Base-by-base conservation (phyloP, 495 filamentous ascomycete genomes). In the Penicillium ucsense region DNA sequence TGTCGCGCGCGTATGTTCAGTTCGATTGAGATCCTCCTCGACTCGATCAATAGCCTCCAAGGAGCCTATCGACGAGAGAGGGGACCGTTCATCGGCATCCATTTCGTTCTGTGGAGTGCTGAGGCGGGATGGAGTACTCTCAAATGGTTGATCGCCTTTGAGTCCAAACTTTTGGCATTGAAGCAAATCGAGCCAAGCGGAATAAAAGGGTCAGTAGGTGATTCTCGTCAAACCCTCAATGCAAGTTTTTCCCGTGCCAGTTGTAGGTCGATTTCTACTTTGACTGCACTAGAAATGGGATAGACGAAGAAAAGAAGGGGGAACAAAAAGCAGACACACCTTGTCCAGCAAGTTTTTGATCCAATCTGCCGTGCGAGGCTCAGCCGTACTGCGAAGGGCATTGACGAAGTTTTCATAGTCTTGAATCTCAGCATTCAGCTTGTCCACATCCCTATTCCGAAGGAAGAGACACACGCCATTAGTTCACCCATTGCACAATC, bases 11-110 rank as follows among this genome's bases (percentile, higher is more conserved):
- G 62, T 58, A 41, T 57, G 54, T 43, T 72, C 66, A 29, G 57
- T 68, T 20, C 61, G 63, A 48, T 77, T 77, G 4, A 70, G 60
- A 45, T 83, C 80, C 50, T 81, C 74, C 27, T 75, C 65, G 8
- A 80, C 63, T 9, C 64, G 61, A 51, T 81, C 79, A 11, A 76
- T 47, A 10, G 72, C 76, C 28, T 72, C 71, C 5, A 71, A 71
- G 1, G 80, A 83, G 9, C 78, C 76, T n/a, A 73, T 64, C 6
- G 74, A 76, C 2, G 72, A 77, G 12, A 57, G 52, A 3, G 57
- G 43, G 2, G 38, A 50, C 3, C 33, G 3, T 30, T 48, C 8
- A 28, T 35, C 33, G 5, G 34, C 38, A 2, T 48, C 46, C 39
- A 42, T 42, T 29, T 48, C 46, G 37, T 48, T 48, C 29, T 43